These are phyloP conservation scores for Didymellaceae sp. DNA, from an alignment of 2,329 filamentous ascomycete species.

Conservation along the genomic window DNA sequence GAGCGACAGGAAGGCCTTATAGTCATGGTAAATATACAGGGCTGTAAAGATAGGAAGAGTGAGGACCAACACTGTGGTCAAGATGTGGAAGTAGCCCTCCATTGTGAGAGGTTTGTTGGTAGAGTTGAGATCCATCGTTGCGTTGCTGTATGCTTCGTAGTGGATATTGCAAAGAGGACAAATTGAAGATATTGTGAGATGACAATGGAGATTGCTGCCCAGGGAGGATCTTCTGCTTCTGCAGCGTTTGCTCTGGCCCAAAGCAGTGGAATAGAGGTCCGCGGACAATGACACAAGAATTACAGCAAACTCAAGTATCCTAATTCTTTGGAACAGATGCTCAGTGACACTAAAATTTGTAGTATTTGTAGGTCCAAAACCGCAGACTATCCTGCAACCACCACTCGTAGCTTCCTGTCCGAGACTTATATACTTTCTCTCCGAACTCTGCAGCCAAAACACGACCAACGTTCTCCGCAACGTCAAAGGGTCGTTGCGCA, in stretches of 20 bases:
- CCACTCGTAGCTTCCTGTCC: neutral
- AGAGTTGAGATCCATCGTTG: slow-evolving; percentile 1
- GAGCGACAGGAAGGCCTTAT: slow-evolving; percentile 75
- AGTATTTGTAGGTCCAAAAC: too few species aligned
- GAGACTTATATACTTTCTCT: slow-evolving; percentile 10
- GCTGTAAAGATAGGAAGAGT: slow-evolving; percentile 35
- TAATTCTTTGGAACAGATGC: neutral
- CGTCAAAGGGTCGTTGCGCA: slow-evolving; percentile 15
- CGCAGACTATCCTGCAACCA: neutral
- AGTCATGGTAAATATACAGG: slow-evolving; percentile 69
- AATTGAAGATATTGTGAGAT: neutral
- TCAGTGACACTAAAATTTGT: neutral
- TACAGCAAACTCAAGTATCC: neutral
- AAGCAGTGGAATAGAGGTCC: slow-evolving; percentile 6
- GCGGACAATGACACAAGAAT: slow-evolving; percentile 11
- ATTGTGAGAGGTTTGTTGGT: slow-evolving; percentile 3
- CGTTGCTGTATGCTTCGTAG: neutral
- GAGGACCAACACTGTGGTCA: slow-evolving; percentile 31
- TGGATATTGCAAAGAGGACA: neutral
- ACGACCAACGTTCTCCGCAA: slow-evolving; percentile 13
- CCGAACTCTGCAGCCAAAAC: slow-evolving; percentile 1
- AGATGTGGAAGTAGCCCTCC: slow-evolving; percentile 20
- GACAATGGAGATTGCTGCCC: neutral
- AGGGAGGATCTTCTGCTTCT: neutral
- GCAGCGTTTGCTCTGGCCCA: neutral